Percentiles rank a stretch among this genome's conserved stretches.
phyloP scores from a whole-genome alignment of 129 eudicot genomes.

The Flaveria bidentis region DNA sequence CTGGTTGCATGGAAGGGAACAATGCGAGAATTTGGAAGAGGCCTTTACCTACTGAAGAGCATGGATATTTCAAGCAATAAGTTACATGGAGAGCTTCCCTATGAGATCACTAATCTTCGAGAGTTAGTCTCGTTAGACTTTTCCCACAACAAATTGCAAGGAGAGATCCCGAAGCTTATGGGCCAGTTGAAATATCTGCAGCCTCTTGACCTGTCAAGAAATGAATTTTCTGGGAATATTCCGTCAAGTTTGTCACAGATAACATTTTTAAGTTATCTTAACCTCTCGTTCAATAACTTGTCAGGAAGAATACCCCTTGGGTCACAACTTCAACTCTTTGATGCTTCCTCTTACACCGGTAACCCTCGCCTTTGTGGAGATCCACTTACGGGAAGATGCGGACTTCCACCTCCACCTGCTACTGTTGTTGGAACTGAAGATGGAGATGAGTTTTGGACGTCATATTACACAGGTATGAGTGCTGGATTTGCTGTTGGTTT shows the following conservation, averaged over 20 bases:
- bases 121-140: slow-evolving; percentile 28
- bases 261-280: slow-evolving; percentile 2
- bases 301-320: slow-evolving; percentile 33
- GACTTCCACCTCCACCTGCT: neutral
- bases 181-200: slow-evolving; percentile 22
- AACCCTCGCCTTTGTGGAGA: slow-evolving; percentile 36
- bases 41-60: slow-evolving; percentile 18
- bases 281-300: slow-evolving; percentile 39
- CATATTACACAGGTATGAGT: slow-evolving; percentile 15
- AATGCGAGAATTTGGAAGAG: slow-evolving; percentile 14
- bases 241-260: slow-evolving; percentile 21
- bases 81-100: slow-evolving; percentile 23
- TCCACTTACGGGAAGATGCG: slow-evolving; percentile 28
- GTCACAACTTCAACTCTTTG: slow-evolving; percentile 14
- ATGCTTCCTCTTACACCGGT: slow-evolving; percentile 14
- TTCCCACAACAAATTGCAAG: slow-evolving; percentile 24
- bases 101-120: slow-evolving; percentile 4
- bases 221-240: slow-evolving; percentile 32
- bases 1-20: slow-evolving; percentile 31
- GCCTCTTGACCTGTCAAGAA: slow-evolving; percentile 38
- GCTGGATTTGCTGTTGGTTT: slow-evolving; percentile 25
- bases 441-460: neutral
- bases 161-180: slow-evolving; percentile 21
- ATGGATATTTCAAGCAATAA: slow-evolving; percentile 38
- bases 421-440: neutral